Evolutionary conservation across 805 yeast species (phyloP).

Genomic region (Ogataea pignaliae): DNA sequence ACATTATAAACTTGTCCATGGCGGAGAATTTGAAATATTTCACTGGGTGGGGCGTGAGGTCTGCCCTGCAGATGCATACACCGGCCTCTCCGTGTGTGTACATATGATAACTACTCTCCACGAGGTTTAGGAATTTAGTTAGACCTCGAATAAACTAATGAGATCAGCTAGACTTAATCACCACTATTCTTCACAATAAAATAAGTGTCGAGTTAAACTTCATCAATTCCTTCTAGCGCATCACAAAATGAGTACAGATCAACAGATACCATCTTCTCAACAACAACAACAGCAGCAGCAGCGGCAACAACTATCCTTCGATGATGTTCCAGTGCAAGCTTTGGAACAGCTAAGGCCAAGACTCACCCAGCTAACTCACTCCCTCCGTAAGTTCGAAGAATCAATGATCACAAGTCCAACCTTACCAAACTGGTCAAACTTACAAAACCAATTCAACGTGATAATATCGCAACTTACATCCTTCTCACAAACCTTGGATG

Average conservation of each 20-base stretch:
- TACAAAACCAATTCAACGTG: constrained; percentile 82
- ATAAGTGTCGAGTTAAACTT: too few species aligned
- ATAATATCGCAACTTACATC: constrained; percentile 78
- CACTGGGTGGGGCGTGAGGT: too few species aligned
- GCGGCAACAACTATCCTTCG: constrained; percentile 12
- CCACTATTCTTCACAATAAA: too few species aligned
- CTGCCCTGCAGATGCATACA: too few species aligned
- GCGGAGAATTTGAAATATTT: too few species aligned
- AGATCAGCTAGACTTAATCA: too few species aligned
- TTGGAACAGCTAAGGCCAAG: constrained; percentile 61
- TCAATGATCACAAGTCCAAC: constrained; percentile 41
- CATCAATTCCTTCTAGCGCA: too few species aligned
- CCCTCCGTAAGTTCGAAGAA: constrained; percentile 51
- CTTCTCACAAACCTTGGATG: constrained; percentile 63
- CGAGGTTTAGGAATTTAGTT: too few species aligned
- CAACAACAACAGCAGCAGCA: constrained; percentile 5
- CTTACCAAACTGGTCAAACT: constrained; percentile 51
- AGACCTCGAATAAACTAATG: too few species aligned
- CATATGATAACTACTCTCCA: too few species aligned
- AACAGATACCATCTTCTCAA: constrained; percentile 12
- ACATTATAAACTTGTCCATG: too few species aligned
- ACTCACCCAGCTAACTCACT: constrained; percentile 57
- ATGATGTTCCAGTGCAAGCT: constrained; percentile 54
- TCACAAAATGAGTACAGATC: neutral
- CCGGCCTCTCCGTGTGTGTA: too few species aligned